phyloP scores from a whole-genome alignment of 2,329 filamentous ascomycete species.

The Sordariomycetes sp. region DNA sequence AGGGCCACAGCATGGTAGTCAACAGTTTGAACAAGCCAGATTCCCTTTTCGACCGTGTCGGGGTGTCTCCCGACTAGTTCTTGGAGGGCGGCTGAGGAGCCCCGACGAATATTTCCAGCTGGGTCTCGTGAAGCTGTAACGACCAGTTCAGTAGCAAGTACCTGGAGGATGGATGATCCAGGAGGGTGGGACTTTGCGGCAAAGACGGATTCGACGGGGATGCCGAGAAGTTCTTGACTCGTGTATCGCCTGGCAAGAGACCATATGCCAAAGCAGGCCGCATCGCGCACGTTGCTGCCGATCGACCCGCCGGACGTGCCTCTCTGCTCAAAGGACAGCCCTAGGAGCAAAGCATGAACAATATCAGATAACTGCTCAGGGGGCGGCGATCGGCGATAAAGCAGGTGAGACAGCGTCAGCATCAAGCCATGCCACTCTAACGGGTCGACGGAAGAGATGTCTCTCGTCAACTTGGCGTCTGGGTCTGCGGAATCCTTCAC shows the following conservation, averaged over 20 bases:
- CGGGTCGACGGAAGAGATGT: conserved; percentile 68
- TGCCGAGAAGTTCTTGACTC: conserved; percentile 61
- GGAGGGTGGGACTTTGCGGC: conserved; percentile 24
- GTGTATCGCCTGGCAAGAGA: conserved; percentile 78
- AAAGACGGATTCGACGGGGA: conserved; percentile 38
- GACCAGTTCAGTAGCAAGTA: conserved; percentile 71
- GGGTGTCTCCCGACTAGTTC: conserved; percentile 91
- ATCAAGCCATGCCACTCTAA: conserved; percentile 89
- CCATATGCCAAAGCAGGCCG: conserved; percentile 95
- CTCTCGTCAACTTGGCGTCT: conserved; percentile 28
- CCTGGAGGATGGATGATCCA: conserved; percentile 52
- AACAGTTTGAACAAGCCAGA: conserved; percentile 75
- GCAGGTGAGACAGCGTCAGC: conserved; percentile 73
- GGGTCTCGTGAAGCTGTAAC: conserved; percentile 78
- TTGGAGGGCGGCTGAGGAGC: conserved; percentile 85
- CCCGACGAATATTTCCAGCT: conserved; percentile 84
- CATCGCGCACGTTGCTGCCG: conserved; percentile 86
- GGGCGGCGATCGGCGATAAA: conserved; percentile 77
- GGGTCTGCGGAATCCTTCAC: conserved; percentile 24
- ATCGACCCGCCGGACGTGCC: conserved; percentile 75
- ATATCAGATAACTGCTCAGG: conserved; percentile 60
- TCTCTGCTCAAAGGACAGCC: conserved; percentile 80
- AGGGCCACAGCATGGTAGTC: conserved; percentile 91
- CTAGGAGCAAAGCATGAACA: conserved; percentile 65
- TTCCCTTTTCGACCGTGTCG: conserved; percentile 71